Percentiles rank a stretch among this genome's conserved stretches.
These are phyloP conservation scores for Crucihimalaya himalaica DNA, from an alignment of 345 rosid species.

Conservation along the genomic window DNA sequence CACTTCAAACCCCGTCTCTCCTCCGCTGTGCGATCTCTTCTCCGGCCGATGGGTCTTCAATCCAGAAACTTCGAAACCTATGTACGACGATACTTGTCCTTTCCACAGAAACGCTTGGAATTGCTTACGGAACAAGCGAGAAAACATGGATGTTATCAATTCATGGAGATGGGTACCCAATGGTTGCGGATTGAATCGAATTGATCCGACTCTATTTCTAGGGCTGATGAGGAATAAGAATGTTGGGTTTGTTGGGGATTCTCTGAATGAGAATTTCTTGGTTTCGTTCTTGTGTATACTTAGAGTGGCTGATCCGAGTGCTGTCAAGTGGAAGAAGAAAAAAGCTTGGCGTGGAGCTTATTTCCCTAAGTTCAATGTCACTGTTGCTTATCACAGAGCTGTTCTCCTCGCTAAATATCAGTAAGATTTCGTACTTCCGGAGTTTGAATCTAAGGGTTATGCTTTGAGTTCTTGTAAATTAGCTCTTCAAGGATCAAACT, in stretches of 20 bases:
- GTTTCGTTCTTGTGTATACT: slow-evolving; percentile 79
- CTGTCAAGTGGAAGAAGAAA: slow-evolving; percentile 85
- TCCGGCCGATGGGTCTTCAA: slow-evolving; percentile 66
- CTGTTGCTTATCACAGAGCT: slow-evolving; percentile 90
- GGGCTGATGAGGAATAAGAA: slow-evolving; percentile 66
- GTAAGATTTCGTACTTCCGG: slow-evolving; percentile 44
- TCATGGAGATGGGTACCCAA: slow-evolving; percentile 88
- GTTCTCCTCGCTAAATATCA: slow-evolving; percentile 81
- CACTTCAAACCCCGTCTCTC: slow-evolving; percentile 22
- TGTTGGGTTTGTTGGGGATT: slow-evolving; percentile 88
- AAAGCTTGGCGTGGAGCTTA: slow-evolving; percentile 97
- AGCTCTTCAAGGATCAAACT: slow-evolving; percentile 1
- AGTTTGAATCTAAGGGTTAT: neutral
- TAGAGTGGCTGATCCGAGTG: slow-evolving; percentile 67
- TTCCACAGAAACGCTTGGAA: slow-evolving; percentile 96
- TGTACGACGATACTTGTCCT: slow-evolving; percentile 84
- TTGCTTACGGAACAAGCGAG: slow-evolving; percentile 68
- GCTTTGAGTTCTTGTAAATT: neutral
- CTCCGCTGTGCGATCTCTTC: slow-evolving; percentile 69
- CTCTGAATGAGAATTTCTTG: slow-evolving; percentile 83
- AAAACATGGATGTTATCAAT: slow-evolving; percentile 67
- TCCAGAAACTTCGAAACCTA: slow-evolving; percentile 41
- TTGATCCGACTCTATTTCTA: slow-evolving; percentile 65
- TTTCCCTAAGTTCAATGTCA: slow-evolving; percentile 81
- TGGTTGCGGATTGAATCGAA: slow-evolving; percentile 55